Evolutionary conservation across 306 rosid genomes (phyloP), one percentile per base, ranked within the genome.

Genomic region (Ziziphus jujuba): DNA sequence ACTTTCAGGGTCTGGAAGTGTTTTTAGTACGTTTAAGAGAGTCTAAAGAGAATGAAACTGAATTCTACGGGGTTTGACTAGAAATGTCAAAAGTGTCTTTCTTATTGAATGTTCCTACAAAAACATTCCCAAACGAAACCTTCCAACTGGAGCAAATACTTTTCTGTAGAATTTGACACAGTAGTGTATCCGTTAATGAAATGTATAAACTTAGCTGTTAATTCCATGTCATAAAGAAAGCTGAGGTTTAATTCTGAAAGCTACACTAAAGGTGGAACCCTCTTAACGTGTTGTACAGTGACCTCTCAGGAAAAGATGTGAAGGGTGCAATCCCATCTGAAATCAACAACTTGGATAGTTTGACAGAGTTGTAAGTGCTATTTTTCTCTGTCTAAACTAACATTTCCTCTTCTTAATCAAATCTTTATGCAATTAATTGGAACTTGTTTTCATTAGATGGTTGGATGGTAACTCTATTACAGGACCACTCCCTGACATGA

Each of bases 401-500:
- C 16, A 23, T 28, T 47, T 45, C 33, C 68, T 58, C 9, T 64
- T 36, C 38, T 21, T 63, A 14, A 24, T 55, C 58, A 28, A 60
- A 65, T 68, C 66, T 22, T 15, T 70, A 6, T 65, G 38, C 44
- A 53, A 5, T 17, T 36, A 31, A 62, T 11, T 35, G 22, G 7
- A 0, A 64, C 58, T 44, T 56, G 48, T 19, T 63, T 78, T 70
- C 52, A 16, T 71, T 80, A 90, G 99, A 87, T 84, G 97, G 99
- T 75, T 93, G 77, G 87, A 77, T 68, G 85, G 85, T 31, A 93
- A 93, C 77, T 73, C 77, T 71, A 84, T 93, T 47, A 79, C 82
- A 21, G 99, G 97, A 61, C 73, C 75, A 57, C 83, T 93, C 52
- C 97, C 99, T 59, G 99, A 90, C 87, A 72, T 90, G 73, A 85